Conservation (phyloP, 352 stramenopile genomes). For the Salisapilia sapeloensis region DNA sequence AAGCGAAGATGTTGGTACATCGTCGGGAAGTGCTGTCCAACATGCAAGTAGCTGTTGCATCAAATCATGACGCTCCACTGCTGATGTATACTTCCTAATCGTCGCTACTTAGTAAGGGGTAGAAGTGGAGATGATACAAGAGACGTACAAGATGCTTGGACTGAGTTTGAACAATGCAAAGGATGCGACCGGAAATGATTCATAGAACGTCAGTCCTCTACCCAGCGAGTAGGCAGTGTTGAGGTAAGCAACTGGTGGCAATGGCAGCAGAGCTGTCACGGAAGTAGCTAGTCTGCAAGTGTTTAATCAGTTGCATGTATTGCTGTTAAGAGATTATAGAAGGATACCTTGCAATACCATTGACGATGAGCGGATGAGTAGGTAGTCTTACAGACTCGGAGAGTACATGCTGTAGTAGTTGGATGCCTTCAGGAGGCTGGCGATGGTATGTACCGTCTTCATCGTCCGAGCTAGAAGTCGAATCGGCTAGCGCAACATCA, state of each 20-base stretch:
- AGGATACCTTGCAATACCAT: constrained; percentile 26
- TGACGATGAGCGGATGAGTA: constrained; percentile 36
- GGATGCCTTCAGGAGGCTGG: constrained; percentile 19
- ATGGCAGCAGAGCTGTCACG: constrained; percentile 30
- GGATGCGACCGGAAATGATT: constrained; percentile 19
- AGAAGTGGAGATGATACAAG: constrained; percentile 1
- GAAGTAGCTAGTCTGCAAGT: constrained; percentile 23
- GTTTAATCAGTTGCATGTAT: no score
- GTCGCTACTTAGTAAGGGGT: not conserved
- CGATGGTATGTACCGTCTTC: constrained; percentile 4
- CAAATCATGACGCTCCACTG: constrained; percentile 24
- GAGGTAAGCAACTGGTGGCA: constrained; percentile 29
- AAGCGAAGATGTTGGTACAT: constrained; percentile 4
- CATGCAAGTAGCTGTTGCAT: constrained; percentile 11
- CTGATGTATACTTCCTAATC: constrained; percentile 36
- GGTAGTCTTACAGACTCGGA: constrained; percentile 22
- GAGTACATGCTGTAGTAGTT: constrained; percentile 33
- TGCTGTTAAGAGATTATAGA: not conserved
- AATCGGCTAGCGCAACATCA: constrained; percentile 63
- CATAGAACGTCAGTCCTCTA: constrained; percentile 22
- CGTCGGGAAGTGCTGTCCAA: no score
- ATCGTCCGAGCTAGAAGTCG: constrained; percentile 26
- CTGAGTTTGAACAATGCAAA: constrained; percentile 33
- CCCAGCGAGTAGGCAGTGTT: constrained; percentile 19
- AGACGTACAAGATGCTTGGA: constrained; percentile 26